These are phyloP conservation scores for Alternaria burnsii DNA, from an alignment of 2,329 filamentous ascomycete species.

Conservation along the genomic window DNA sequence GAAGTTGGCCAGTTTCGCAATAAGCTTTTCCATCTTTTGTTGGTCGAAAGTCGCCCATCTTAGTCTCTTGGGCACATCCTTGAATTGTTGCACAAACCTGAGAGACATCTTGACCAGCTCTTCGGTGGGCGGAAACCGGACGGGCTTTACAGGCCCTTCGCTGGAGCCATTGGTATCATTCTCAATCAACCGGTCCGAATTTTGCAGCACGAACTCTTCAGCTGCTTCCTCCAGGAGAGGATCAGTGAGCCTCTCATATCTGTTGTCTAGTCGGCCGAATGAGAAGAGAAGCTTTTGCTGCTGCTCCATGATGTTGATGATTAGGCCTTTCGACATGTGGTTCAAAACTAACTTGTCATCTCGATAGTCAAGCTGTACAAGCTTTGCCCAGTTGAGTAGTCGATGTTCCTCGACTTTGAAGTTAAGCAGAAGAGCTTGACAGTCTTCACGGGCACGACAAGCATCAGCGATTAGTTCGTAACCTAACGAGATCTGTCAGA, in stretches of 20 bases:
- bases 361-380: conserved; percentile 44
- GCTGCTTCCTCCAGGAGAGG: conserved; percentile 39
- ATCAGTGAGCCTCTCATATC: conserved; percentile 40
- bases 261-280: conserved; percentile 45
- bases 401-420: conserved; percentile 51
- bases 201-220: conserved; percentile 25
- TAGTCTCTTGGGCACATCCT: conserved; percentile 36
- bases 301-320: conserved; percentile 49
- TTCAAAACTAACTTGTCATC: conserved; percentile 45
- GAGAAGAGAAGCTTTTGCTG: conserved; percentile 41
- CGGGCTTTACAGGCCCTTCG: conserved; percentile 29
- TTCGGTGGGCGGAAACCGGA: conserved; percentile 44
- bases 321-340: conserved; percentile 42
- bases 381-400: conserved; percentile 50
- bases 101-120: conserved; percentile 41
- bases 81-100: conserved; percentile 37
- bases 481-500: conserved; percentile 26
- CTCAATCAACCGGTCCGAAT: conserved; percentile 22
- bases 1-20: conserved; percentile 43
- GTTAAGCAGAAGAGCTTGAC: conserved; percentile 47
- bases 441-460: conserved; percentile 41
- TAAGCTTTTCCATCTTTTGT: conserved; percentile 43
- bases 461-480: conserved; percentile 52
- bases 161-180: conserved; percentile 12
- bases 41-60: conserved; percentile 46